Percentiles rank a stretch among this genome's conserved stretches.
Evolutionary conservation across 208 protist genomes (phyloP).

Genomic region (Tritrichomonas foetus): DNA sequence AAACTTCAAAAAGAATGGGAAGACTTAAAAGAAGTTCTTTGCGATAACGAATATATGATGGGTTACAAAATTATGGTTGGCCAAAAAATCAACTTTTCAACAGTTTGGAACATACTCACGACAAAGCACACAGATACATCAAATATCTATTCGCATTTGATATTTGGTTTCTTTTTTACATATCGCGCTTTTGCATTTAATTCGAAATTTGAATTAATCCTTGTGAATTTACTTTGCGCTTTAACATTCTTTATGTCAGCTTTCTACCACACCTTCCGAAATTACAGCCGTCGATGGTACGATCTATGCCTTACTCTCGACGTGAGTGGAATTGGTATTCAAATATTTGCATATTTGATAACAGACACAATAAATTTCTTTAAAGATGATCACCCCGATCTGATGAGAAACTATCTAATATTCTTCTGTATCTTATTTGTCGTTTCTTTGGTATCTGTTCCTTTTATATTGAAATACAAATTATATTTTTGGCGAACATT

Average conservation of each 20-base stretch:
- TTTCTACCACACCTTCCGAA: not conserved
- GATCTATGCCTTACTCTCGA: not conserved
- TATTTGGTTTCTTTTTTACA: not conserved
- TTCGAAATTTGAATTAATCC: not conserved
- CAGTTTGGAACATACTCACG: not conserved
- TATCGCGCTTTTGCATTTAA: not conserved
- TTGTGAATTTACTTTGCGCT: not conserved
- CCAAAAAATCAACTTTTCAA: not conserved
- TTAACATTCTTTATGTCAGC: not conserved
- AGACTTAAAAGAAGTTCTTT: slow-evolving; percentile 18
- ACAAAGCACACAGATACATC: not conserved
- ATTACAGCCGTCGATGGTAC: not conserved
- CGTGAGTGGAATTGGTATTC: slow-evolving; percentile 31
- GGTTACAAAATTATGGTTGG: slow-evolving; percentile 37
- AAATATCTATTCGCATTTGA: not conserved
- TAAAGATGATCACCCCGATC: not conserved
- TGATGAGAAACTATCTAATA: not conserved
- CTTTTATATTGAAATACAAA: not conserved
- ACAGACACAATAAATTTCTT: slow-evolving; percentile 2
- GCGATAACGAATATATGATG: slow-evolving; percentile 39
- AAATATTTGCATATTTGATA: slow-evolving; percentile 19
- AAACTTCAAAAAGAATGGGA: slow-evolving; percentile 30
- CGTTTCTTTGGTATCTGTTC: not conserved
- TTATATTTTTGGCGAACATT: not conserved
- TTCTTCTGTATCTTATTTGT: not conserved